Base-by-base conservation (phyloP, 352 stramenopile species). In the Bremia lactucae region DNA sequence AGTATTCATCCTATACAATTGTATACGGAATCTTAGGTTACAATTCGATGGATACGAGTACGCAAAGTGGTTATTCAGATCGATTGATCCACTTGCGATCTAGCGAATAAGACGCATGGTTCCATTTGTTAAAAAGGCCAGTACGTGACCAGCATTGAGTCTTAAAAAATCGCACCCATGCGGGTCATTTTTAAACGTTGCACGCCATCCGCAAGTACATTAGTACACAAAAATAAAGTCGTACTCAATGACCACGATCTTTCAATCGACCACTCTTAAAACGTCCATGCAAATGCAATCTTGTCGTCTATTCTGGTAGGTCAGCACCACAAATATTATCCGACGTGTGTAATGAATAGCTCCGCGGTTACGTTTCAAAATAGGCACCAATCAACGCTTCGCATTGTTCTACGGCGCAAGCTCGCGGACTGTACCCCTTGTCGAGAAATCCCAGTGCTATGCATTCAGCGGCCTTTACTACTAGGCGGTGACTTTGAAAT, bases 231-330 rank as follows among this genome's bases (percentile, higher is more conserved):
- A 18, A 37, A 33, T 1, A 10, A 36, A 37, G 11, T 22, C n/a
- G 20, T 19, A 41, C 33, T 11, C 24, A 16, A 65, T 58, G 55
- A 41, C 42, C 6, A 48, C 51, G 15, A 59, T 28, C 35, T 29
- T 58, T 35, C 46, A 36, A 20, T 58, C 41, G 36, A 61, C 51
- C 26, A 62, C 51, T 6, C 46, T 65, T 21, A 42, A 61, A 46
- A 55, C 41, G 20, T 38, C 51, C n/a, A 65, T 65, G 51, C 34
- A 62, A 18, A 61, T 62, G 51, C 56, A 65, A 38, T 49, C 51
- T 18, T 54, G 51, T 25, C 51, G 20, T 36, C 34, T 61, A 42
- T 54, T 65, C 40, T 65, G 55, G 55, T 64, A 25, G 23, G 49
- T 52, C 19, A 4, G 2, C 20, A 42, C 8, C 18, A 7, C n/a